phyloP scores from a whole-genome alignment of 116 monocot species.

The Trichopus zeylanicus region DNA sequence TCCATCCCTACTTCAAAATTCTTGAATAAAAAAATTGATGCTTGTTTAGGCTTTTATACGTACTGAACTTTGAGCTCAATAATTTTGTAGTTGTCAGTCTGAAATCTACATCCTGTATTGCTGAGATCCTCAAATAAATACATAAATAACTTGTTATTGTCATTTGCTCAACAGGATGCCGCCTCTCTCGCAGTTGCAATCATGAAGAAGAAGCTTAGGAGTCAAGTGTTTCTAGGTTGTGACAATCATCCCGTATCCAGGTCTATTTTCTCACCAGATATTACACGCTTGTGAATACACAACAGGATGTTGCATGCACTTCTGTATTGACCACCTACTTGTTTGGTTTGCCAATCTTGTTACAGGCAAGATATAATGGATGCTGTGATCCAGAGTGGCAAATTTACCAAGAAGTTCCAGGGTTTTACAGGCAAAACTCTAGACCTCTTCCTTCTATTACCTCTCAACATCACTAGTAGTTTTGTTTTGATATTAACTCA shows the following conservation, averaged over 20 bases:
- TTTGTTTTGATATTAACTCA: neutral
- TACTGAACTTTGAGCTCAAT: neutral
- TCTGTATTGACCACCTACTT: neutral
- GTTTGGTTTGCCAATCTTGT: neutral
- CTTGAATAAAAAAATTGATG: too few species aligned
- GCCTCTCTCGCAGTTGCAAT: conserved; percentile 80
- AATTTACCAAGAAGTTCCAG: conserved; percentile 63
- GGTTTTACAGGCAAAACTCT: conserved; percentile 65
- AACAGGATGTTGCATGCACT: neutral
- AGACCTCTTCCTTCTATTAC: neutral
- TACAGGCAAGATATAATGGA: conserved; percentile 92
- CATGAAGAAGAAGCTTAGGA: conserved; percentile 55
- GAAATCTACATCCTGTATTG: too few species aligned
- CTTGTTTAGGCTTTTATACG: too few species aligned
- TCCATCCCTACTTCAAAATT: too few species aligned
- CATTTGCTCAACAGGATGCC: conserved; percentile 58
- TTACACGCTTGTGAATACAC: neutral
- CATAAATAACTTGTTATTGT: neutral
- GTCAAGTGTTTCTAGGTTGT: conserved; percentile 72
- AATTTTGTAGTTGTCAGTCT: neutral
- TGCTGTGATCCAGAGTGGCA: conserved; percentile 57
- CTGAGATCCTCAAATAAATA: too few species aligned
- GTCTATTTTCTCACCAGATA: conserved; percentile 17
- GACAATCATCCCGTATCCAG: conserved; percentile 92
- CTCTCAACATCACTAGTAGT: neutral